A percentile compares a stretch with the other conserved stretches of the same genome.
phyloP scores from a whole-genome alignment of 192 early-diverging fungal species.

The Gonapodya prolifera region DNA sequence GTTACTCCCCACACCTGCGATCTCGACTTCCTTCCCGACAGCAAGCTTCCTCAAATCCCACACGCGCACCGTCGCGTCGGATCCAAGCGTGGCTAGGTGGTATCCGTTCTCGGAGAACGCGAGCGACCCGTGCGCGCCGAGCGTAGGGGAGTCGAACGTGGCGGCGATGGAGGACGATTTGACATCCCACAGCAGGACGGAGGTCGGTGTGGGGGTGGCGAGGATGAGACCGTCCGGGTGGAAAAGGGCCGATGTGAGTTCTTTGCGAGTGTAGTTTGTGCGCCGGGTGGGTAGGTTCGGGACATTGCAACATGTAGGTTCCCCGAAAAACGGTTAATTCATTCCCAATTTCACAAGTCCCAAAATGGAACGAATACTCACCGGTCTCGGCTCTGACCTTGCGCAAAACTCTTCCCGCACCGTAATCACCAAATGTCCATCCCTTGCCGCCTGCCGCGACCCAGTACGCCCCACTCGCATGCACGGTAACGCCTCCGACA shows the following conservation, averaged over 20 bases:
- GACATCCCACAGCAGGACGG: slow-evolving; percentile 72
- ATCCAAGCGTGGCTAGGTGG: slow-evolving; percentile 64
- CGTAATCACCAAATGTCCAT: slow-evolving; percentile 71
- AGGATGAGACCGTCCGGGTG: slow-evolving; percentile 90
- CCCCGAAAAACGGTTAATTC: background rate
- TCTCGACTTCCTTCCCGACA: slow-evolving; percentile 47
- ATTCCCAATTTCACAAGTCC: background rate
- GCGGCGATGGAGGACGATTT: slow-evolving; percentile 50
- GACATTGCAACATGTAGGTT: too few species aligned
- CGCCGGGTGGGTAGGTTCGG: too few species aligned
- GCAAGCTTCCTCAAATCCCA: slow-evolving; percentile 92
- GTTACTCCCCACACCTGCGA: slow-evolving; percentile 32
- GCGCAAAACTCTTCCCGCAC: slow-evolving; percentile 37
- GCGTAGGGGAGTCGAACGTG: slow-evolving; percentile 49
- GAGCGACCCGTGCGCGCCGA: slow-evolving; percentile 52
- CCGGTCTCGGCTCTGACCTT: slow-evolving; percentile 27
- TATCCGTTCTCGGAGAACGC: slow-evolving; percentile 93
- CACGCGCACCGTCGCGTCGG: slow-evolving; percentile 59
- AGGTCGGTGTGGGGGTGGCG: slow-evolving; percentile 60
- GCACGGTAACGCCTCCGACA: slow-evolving; percentile 59
- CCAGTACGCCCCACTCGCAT: slow-evolving; percentile 71
- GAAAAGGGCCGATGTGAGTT: slow-evolving; percentile 54
- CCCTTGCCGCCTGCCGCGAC: slow-evolving; percentile 59
- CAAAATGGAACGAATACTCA: background rate
- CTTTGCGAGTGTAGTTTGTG: slow-evolving; percentile 19